Evolutionary conservation across 2,329 filamentous ascomycete species (phyloP).

Genomic region (Aspergillus tamarii): DNA sequence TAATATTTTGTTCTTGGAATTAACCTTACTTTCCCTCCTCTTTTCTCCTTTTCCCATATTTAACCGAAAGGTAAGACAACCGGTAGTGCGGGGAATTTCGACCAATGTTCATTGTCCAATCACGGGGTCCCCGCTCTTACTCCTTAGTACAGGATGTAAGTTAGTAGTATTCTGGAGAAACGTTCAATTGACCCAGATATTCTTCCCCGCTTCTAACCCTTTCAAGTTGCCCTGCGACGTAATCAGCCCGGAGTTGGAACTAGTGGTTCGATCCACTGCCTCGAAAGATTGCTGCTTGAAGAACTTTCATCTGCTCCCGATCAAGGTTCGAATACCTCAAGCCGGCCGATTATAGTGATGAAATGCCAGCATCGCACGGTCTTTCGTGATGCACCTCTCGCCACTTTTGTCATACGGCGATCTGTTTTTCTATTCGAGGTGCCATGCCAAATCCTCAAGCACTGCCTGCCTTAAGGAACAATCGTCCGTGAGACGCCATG

Average conservation of each 20-base stretch:
- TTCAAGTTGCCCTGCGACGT: not conserved
- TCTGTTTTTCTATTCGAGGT: slow-evolving; percentile 6
- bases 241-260: not conserved
- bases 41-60: not conserved
- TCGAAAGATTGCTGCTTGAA: not conserved
- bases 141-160: not conserved
- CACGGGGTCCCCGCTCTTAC: not conserved
- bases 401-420: slow-evolving; percentile 1
- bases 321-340: not conserved
- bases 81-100: not conserved
- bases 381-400: slow-evolving; percentile 14
- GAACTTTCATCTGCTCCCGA: not conserved
- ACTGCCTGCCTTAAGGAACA: slow-evolving; percentile 8
- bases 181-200: not conserved
- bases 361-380: not conserved
- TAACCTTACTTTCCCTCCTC: not conserved
- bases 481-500: slow-evolving; percentile 33
- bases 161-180: not conserved
- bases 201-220: slow-evolving; percentile 3
- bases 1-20: not conserved
- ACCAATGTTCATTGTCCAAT: slow-evolving; percentile 4
- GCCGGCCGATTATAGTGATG: not conserved
- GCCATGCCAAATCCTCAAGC: slow-evolving; percentile 20
- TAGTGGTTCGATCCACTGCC: not conserved
- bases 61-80: slow-evolving; percentile 2